A percentile compares a stretch with the other conserved stretches of the same genome.
Evolutionary conservation across 2,329 filamentous ascomycete genomes (phyloP).

Genomic region (Paecilomyces niveus): DNA sequence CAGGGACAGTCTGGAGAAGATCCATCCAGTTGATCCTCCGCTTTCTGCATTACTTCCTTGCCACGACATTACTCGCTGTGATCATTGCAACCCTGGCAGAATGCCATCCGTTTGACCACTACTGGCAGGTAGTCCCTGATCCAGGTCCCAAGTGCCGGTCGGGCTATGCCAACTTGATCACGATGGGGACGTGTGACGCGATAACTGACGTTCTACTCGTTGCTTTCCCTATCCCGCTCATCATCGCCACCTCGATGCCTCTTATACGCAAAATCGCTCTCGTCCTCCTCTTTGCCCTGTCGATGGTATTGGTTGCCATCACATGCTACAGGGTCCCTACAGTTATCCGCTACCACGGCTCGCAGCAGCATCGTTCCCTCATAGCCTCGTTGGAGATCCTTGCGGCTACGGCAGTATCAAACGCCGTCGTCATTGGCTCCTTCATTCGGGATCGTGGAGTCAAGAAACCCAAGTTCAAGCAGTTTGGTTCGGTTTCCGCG

Average conservation of each 20-base stretch:
- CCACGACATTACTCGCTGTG: slow-evolving; percentile 71
- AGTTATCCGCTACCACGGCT: slow-evolving; percentile 62
- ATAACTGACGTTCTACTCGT: slow-evolving; percentile 83
- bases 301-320: slow-evolving; percentile 69
- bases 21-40: slow-evolving; percentile 66
- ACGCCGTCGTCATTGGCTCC: slow-evolving; percentile 81
- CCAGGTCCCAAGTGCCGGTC: slow-evolving; percentile 80
- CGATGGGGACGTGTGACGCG: slow-evolving; percentile 83
- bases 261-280: slow-evolving; percentile 73
- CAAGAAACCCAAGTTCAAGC: slow-evolving; percentile 79
- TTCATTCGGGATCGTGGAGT: slow-evolving; percentile 85
- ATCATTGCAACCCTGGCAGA: slow-evolving; percentile 75
- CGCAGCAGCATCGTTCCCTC: slow-evolving; percentile 81
- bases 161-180: slow-evolving; percentile 78
- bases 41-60: slow-evolving; percentile 66
- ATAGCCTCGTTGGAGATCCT: slow-evolving; percentile 86
- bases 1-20: slow-evolving; percentile 70
- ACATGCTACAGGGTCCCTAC: slow-evolving; percentile 75
- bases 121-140: slow-evolving; percentile 79
- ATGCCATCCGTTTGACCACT: slow-evolving; percentile 67
- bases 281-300: slow-evolving; percentile 73
- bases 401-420: slow-evolving; percentile 79
- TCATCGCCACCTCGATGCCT: slow-evolving; percentile 69
- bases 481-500: slow-evolving; percentile 37
- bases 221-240: slow-evolving; percentile 82